These are phyloP conservation scores for Neocallimastix lanati DNA, from an alignment of 192 early-diverging fungal species.

Conservation along the genomic window DNA sequence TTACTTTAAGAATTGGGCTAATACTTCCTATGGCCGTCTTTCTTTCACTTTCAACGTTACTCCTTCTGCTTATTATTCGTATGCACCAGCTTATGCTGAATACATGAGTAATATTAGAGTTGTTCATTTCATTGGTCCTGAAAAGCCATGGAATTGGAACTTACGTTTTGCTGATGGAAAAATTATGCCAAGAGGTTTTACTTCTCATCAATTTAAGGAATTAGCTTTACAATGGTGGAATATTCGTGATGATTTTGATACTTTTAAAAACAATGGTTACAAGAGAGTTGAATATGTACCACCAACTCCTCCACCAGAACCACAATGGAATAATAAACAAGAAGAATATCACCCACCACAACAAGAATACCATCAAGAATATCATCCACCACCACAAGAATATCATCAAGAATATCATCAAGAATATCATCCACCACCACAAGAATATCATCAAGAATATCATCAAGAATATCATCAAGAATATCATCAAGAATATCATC, in stretches of 20 bases:
- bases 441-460: too few relatives aligned
- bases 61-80: slow-evolving; percentile 60
- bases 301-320: not conserved
- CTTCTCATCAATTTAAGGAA: not conserved
- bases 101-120: slow-evolving; percentile 52
- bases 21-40: slow-evolving; percentile 30
- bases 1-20: slow-evolving; percentile 63
- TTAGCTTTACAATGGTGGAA: not conserved
- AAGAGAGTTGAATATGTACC: not conserved
- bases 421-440: too few relatives aligned
- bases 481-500: too few relatives aligned
- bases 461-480: too few relatives aligned
- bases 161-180: not conserved
- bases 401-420: too few relatives aligned
- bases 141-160: slow-evolving; percentile 69
- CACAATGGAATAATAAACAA: not conserved
- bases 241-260: not conserved
- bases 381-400: too few relatives aligned
- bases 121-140: slow-evolving; percentile 73
- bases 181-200: not conserved
- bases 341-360: not conserved
- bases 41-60: slow-evolving; percentile 90
- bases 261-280: not conserved
- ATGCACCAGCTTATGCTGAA: slow-evolving; percentile 52
- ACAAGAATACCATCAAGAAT: too few relatives aligned